Evolutionary conservation across 179 eudicot genomes (phyloP).

Genomic region (Carnegiea gigantea): DNA sequence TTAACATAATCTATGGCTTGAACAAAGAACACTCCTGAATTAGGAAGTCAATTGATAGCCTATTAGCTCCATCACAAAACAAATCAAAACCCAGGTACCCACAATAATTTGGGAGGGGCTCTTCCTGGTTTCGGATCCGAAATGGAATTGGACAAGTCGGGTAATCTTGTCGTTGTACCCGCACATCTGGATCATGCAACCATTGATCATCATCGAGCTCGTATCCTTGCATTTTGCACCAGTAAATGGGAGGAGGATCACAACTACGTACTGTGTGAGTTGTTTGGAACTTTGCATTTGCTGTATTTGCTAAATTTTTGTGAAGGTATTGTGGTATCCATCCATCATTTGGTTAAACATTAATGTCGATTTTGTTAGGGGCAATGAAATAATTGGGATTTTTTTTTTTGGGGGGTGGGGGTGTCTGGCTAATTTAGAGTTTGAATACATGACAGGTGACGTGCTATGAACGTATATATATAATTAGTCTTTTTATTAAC

Average conservation of each 20-base stretch:
- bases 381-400: background rate
- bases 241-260: background rate
- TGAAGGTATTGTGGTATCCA: no score
- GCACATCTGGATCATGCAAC: conserved; percentile 20
- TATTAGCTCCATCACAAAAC: conserved; percentile 16
- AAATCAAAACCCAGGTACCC: conserved; percentile 32
- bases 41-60: conserved; percentile 13
- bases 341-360: no score
- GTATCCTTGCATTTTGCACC: background rate
- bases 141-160: conserved; percentile 22
- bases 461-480: background rate
- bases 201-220: background rate
- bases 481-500: background rate
- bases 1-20: conserved; percentile 23
- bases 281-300: conserved; percentile 18
- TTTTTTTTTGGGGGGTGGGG: background rate
- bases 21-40: conserved; percentile 23
- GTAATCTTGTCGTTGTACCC: conserved; percentile 11
- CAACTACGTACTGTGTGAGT: background rate
- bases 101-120: conserved; percentile 19
- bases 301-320: background rate
- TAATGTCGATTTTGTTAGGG: no score
- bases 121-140: conserved; percentile 12
- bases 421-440: no score
- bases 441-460: no score